A percentile compares a stretch with the other conserved stretches of the same genome.
These are phyloP conservation scores for Blastocystis sp. DNA, from an alignment of 352 stramenopile genomes.

Conservation along the genomic window DNA sequence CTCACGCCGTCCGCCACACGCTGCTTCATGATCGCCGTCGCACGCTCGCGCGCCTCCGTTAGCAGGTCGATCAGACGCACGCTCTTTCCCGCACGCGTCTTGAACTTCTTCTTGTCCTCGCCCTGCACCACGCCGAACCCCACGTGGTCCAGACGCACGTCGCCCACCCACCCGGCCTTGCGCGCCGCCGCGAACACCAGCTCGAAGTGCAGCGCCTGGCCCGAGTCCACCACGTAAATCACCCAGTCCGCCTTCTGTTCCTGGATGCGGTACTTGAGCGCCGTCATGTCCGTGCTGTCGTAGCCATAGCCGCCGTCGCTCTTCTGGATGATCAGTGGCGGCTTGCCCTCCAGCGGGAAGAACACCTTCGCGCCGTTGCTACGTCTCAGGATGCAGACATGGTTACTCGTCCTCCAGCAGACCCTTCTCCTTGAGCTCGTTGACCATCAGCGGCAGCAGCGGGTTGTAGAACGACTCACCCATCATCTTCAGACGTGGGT, in stretches of 20 bases:
- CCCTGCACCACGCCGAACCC: constrained; percentile 79
- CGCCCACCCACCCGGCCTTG: constrained; percentile 68
- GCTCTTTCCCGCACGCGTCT: constrained; percentile 90
- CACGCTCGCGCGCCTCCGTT: constrained; percentile 85
- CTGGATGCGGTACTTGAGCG: constrained; percentile 74
- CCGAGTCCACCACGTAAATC: constrained; percentile 79
- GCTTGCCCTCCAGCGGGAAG: constrained; percentile 70
- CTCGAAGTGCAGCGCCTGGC: constrained; percentile 77
- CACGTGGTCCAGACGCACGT: constrained; percentile 71
- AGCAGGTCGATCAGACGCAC: constrained; percentile 95
- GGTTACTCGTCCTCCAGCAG: constrained; percentile 69
- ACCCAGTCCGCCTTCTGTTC: constrained; percentile 69
- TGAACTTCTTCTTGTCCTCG: constrained; percentile 88
- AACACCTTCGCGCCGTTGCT: constrained; percentile 78
- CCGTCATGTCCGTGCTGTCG: constrained; percentile 80
- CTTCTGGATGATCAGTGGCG: constrained; percentile 81
- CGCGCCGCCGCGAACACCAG: constrained; percentile 72
- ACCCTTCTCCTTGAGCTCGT: constrained; percentile 78
- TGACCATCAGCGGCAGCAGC: constrained; percentile 75
- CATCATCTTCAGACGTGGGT: constrained; percentile 67
- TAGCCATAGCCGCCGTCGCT: constrained; percentile 79
- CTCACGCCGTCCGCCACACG: constrained; percentile 72
- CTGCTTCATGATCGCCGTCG: constrained; percentile 80
- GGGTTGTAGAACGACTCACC: constrained; percentile 84
- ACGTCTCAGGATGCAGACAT: constrained; percentile 65